Evolutionary conservation across 176 grass and related monocot genomes (phyloP).

Genomic region (Tillandsia leiboldiana): DNA sequence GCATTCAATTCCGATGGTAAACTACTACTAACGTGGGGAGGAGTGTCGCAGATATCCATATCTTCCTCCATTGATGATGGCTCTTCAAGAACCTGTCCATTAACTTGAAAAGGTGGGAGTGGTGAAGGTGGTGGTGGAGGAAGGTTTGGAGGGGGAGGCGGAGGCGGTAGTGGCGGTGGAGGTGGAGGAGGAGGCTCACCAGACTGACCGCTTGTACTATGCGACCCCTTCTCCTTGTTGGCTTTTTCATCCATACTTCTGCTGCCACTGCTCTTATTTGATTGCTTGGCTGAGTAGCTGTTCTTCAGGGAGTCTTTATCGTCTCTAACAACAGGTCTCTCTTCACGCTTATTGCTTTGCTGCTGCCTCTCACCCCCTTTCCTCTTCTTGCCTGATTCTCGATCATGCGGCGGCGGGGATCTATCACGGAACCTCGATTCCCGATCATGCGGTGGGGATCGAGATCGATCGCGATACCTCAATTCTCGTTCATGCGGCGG

Average conservation of each 20-base stretch:
- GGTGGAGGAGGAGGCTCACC: constrained; percentile 35
- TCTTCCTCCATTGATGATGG: constrained; percentile 88
- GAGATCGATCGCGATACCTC: not conserved
- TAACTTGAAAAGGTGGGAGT: constrained; percentile 42
- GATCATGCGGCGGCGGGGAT: constrained; percentile 32
- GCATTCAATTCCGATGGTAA: constrained; percentile 35
- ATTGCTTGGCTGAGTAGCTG: constrained; percentile 43
- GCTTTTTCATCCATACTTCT: constrained; percentile 52
- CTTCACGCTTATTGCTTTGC: constrained; percentile 44
- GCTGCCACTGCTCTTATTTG: constrained; percentile 51
- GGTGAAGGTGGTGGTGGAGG: constrained; percentile 46
- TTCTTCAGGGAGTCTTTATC: constrained; percentile 36
- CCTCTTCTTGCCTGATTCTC: constrained; percentile 46
- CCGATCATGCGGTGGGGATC: constrained; percentile 14
- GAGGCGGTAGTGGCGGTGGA: constrained; percentile 41
- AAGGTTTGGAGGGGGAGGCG: constrained; percentile 23
- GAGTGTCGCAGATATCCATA: constrained; percentile 98
- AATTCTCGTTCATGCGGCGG: constrained; percentile 13
- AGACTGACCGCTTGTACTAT: constrained; percentile 27
- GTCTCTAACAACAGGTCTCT: constrained; percentile 22
- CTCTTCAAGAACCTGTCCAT: constrained; percentile 33
- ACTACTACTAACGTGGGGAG: constrained; percentile 42
- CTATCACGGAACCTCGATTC: constrained; percentile 10
- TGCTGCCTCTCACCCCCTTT: constrained; percentile 31
- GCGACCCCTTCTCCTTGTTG: constrained; percentile 51